Conservation (phyloP, 1,139 yeast genomes). For the Pichia terricola region DNA sequence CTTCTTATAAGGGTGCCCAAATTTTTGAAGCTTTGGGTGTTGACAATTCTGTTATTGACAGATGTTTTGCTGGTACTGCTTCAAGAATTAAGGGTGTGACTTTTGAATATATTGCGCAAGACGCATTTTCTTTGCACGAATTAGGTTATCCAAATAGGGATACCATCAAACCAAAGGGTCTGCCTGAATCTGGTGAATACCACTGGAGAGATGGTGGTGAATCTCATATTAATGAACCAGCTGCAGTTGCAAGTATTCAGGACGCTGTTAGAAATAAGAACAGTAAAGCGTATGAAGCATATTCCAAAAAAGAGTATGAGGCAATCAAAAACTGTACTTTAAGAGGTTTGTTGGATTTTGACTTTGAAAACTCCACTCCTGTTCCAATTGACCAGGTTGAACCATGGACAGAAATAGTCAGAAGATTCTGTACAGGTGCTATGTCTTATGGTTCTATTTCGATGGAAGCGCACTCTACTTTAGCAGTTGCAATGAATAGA, state of each 20-base stretch:
- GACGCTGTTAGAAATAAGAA: conserved; percentile 96
- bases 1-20: conserved; percentile 97
- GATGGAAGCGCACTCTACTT: conserved; percentile 95
- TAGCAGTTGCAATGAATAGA: conserved; percentile 98
- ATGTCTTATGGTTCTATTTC: conserved; percentile 99
- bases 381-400: conserved; percentile 97
- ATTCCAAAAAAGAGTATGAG: conserved; percentile 82
- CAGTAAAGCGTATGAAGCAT: conserved; percentile 84
- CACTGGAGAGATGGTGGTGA: conserved; percentile 99
- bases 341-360: conserved; percentile 89
- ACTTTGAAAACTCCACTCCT: conserved; percentile 56
- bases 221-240: conserved; percentile 87
- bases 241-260: conserved; percentile 89
- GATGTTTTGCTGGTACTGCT: conserved; percentile 96
- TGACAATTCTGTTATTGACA: conserved; percentile 89
- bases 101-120: conserved; percentile 92
- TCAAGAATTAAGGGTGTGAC: conserved; percentile 94
- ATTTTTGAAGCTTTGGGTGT: conserved; percentile 95
- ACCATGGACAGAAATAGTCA: conserved; percentile 98
- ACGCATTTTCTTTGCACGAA: conserved; percentile 88
- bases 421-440: conserved; percentile 97
- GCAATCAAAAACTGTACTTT: conserved; percentile 89
- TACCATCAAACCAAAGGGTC: conserved; percentile 58
- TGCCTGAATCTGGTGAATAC: conserved; percentile 95
- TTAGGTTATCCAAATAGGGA: conserved; percentile 79